A percentile compares a stretch with the other conserved stretches of the same genome.
These are phyloP conservation scores for Sisymbrium altissimum DNA, from an alignment of 345 rosid species.

Conservation along the genomic window DNA sequence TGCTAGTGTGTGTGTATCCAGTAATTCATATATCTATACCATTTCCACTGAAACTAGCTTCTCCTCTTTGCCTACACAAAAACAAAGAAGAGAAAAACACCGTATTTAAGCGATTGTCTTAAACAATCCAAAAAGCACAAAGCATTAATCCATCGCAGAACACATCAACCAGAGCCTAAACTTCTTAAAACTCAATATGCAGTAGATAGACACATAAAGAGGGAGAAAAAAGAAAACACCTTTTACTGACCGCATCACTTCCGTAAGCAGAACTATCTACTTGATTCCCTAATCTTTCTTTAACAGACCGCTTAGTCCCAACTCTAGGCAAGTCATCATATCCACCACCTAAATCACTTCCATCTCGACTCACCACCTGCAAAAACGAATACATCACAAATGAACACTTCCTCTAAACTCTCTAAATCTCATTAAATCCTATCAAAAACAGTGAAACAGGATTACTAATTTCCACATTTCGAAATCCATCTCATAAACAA, in stretches of 20 bases:
- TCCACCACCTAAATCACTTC: constrained; percentile 37
- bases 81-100: constrained; percentile 24
- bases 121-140: not conserved
- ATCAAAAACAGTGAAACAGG: not conserved
- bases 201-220: not conserved
- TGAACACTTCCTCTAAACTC: not conserved
- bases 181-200: too few relatives aligned
- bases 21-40: constrained; percentile 53
- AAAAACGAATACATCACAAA: not conserved
- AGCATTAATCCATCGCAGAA: not conserved
- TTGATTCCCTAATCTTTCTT: constrained; percentile 74
- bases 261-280: constrained; percentile 42
- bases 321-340: constrained; percentile 39
- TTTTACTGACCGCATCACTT: constrained; percentile 45
- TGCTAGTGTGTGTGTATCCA: constrained; percentile 27
- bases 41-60: constrained; percentile 37
- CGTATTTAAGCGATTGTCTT: not conserved
- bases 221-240: constrained; percentile 40
- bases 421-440: not conserved
- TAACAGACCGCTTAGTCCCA: constrained; percentile 75
- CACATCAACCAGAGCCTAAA: too few relatives aligned
- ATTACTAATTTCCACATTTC: not conserved
- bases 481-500: not conserved
- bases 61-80: constrained; percentile 68
- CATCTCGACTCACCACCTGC: constrained; percentile 84